Conservation (phyloP, 2,329 filamentous ascomycete species). For the Microcera coccophila region DNA sequence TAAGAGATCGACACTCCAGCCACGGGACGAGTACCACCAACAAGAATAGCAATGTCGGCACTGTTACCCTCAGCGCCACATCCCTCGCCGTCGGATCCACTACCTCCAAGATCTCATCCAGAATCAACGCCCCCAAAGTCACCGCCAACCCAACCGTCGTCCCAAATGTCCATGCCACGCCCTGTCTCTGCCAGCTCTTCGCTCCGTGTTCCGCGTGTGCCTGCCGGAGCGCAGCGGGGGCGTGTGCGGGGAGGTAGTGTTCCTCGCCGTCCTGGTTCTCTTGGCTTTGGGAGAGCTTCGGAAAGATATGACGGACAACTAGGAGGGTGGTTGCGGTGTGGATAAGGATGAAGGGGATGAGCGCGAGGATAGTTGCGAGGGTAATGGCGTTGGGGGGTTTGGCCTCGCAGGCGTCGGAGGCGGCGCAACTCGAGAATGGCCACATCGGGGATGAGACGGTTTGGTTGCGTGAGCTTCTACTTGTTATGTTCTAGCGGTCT, state of each 20-base stretch:
- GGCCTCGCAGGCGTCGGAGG: conserved; percentile 54
- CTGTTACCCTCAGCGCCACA: conserved; percentile 63
- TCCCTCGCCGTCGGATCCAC: conserved; percentile 65
- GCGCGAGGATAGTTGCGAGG: conserved; percentile 51
- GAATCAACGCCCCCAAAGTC: conserved; percentile 73
- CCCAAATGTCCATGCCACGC: conserved; percentile 66
- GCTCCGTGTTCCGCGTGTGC: conserved; percentile 56
- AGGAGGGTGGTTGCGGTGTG: conserved; percentile 61
- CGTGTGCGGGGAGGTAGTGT: conserved; percentile 58
- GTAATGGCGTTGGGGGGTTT: conserved; percentile 39
- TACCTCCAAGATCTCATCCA: conserved; percentile 78
- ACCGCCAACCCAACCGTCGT: conserved; percentile 72
- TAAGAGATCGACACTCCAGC: conserved; percentile 68
- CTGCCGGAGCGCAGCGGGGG: conserved; percentile 56
- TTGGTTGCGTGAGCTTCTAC: not conserved
- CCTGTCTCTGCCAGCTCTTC: conserved; percentile 47
- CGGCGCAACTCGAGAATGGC: conserved; percentile 47
- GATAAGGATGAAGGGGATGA: conserved; percentile 67
- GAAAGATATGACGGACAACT: conserved; percentile 67
- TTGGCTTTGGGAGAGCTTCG: conserved; percentile 59
- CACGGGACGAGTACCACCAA: conserved; percentile 74
- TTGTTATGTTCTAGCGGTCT: too few species aligned
- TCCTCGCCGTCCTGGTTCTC: conserved; percentile 52
- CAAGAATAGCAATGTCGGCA: conserved; percentile 67
- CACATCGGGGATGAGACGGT: conserved; percentile 29